Base-by-base conservation (phyloP, 2,329 filamentous ascomycete species). In the Ophiostoma populinum region DNA sequence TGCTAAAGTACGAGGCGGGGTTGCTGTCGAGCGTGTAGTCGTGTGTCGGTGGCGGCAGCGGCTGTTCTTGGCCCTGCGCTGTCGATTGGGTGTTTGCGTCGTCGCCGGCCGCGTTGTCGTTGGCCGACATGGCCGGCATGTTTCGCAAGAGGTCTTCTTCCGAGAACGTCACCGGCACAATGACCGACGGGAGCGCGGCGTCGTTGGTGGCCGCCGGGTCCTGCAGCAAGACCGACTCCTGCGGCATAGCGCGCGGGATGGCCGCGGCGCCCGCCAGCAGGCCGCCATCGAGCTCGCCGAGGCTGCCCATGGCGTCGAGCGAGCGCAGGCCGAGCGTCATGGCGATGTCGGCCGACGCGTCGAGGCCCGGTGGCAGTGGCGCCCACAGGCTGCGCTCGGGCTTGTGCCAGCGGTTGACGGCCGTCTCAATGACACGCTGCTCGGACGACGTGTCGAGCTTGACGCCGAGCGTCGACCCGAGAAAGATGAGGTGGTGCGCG, bases 401-500 rank as follows among this genome's bases (percentile, higher is more conserved):
- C 37, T 50, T 49, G 40, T 48, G 45, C 50, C 50, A 53, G 28
- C 48, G 44, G 25, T 39, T 37, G 11, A 43, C 43, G 4, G 50
- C 50, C 2, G 41, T 45, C 16, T 52, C 49, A 32, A 52, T 49
- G 17, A 52, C 48, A 17, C 38, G 45, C 41, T 44, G 43, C 37
- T 53, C 50, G 9, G 50, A 34, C 0, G 39, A 42, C 7, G 49
- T 46, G n/a, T 51, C 49, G 3, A 52, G 41, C 38, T 47, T 49
- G 39, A 53, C 50, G 5, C 48, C 49, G 8, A 53, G 35, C 24
- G 45, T 46, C 2, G 46, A 49, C 2, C 46, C 49, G 7, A 53
- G 34, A 21, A 48, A 52, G 7, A 51, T 49, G 16, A 52, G 34
- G 27, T 53, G 47, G 28, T 51, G 49, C 3, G 49, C 49, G 7